Evolutionary conservation across 2,329 filamentous ascomycete species (phyloP).

Genomic region (Parastagonospora nodorum): DNA sequence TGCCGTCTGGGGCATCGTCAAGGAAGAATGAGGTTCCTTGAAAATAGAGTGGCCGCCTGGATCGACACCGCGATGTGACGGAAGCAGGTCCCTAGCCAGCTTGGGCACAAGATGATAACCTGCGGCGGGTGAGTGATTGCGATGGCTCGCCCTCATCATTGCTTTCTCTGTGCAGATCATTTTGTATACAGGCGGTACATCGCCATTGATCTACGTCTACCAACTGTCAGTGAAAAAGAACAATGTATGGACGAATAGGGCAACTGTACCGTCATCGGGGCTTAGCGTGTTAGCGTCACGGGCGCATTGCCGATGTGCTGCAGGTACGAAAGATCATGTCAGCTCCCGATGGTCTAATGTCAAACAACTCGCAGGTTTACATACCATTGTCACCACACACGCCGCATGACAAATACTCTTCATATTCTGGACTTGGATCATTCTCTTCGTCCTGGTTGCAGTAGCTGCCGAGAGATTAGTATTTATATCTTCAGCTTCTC

Average conservation of each 20-base stretch:
- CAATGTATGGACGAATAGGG: slow-evolving; percentile 14
- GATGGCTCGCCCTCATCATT: slow-evolving; percentile 47
- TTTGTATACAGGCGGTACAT: slow-evolving; percentile 62
- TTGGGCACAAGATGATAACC: slow-evolving; percentile 67
- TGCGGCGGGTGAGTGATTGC: slow-evolving; percentile 49
- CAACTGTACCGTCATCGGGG: slow-evolving; percentile 65
- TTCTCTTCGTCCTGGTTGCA: slow-evolving; percentile 83
- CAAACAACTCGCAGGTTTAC: slow-evolving; percentile 47
- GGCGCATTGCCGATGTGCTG: slow-evolving; percentile 91
- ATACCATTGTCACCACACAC: slow-evolving; percentile 82
- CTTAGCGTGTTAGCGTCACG: slow-evolving; percentile 69
- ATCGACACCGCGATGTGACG: slow-evolving; percentile 68
- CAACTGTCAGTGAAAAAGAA: slow-evolving; percentile 21
- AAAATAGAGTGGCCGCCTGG: slow-evolving; percentile 73
- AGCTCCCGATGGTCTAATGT: slow-evolving; percentile 44
- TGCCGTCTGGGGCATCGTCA: slow-evolving; percentile 75
- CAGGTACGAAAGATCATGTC: slow-evolving; percentile 54
- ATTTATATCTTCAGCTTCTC: slow-evolving; percentile 13
- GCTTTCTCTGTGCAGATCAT: slow-evolving; percentile 39
- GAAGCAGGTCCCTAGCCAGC: slow-evolving; percentile 72
- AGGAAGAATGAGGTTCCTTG: slow-evolving; percentile 70
- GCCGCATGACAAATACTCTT: slow-evolving; percentile 75
- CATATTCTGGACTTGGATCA: slow-evolving; percentile 80
- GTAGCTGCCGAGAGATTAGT: slow-evolving; percentile 61
- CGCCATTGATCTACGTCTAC: slow-evolving; percentile 65